Evolutionary conservation across 2,329 filamentous ascomycete species (phyloP), one percentile per base, ranked within the genome.

Genomic region (Fusarium verrucosum): DNA sequence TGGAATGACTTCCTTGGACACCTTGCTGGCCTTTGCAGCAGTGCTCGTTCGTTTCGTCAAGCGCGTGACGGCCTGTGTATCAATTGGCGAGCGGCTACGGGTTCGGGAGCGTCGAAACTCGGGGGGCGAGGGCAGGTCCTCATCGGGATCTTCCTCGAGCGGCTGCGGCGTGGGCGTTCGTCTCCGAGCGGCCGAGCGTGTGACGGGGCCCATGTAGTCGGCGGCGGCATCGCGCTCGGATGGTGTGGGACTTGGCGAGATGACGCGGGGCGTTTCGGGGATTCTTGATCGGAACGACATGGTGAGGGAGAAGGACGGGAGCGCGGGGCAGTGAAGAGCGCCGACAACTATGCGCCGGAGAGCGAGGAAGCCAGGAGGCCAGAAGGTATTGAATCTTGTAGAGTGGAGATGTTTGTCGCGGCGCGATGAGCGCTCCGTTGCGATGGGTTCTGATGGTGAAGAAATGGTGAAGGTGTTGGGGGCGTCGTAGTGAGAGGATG

Each of bases 221-320:
- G 62, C 65, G 22, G 62, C 65, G 25, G 55, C 57, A 17, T 74
- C 75, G 26, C 60, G 70, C 52, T 78, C 76, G 38, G 76, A 76
- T 22, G 76, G 74, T 4, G 90, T 89, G 36, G 94, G 93, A 52
- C 92, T 95, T 36, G 94, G 93, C 13, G 92, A 96, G 70, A 95
- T 96, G 69, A 97, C 91, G 73, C 92, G 89, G 72, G 93, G 93
- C 54, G 90, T 95, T 55, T 85, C 85, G 55, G 94, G 93, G 56
- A 95, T 77, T 60, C 85, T 81, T 49, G 78, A 76, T 56, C 80
- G 81, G 59, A 81, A 74, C 53, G 85, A 82, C 80, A 89, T 87
- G 72, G 75, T 73, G 75, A 75, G 80, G 10, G 80, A 77, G 60
- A 90, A 90, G 35, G 85, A 84, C 42, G 88, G 87, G 3, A 91